Conservation (phyloP, 345 rosid genomes). For the Hibiscus tridactylites region DNA sequence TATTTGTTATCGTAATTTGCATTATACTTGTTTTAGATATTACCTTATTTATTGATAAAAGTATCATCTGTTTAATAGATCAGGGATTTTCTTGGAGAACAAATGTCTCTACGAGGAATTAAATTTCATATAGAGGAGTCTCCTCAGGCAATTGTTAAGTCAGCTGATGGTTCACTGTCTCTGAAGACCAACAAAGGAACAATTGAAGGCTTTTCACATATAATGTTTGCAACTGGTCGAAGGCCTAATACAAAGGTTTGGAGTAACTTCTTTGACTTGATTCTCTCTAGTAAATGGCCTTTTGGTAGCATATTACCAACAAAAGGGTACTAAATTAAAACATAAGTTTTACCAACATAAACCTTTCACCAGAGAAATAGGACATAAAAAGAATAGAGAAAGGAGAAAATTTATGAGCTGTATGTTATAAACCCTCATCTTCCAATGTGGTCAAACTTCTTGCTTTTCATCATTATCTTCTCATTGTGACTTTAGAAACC, state of each 20-base stretch:
- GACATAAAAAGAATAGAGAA: neutral
- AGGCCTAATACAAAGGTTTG: slow-evolving; percentile 83
- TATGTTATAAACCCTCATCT: neutral
- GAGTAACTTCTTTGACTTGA: neutral
- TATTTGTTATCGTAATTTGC: neutral
- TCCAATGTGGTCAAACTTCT: neutral
- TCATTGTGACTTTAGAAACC: neutral
- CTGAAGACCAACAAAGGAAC: slow-evolving; percentile 85
- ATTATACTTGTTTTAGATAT: neutral
- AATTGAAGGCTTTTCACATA: slow-evolving; percentile 75
- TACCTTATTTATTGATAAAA: neutral
- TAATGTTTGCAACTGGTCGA: slow-evolving; percentile 98
- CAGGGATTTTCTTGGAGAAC: slow-evolving; percentile 84
- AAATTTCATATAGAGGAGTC: slow-evolving; percentile 85
- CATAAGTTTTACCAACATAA: neutral
- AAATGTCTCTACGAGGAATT: slow-evolving; percentile 84
- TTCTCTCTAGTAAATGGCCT: neutral
- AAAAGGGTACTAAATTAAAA: neutral
- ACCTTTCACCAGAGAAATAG: neutral
- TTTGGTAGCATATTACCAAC: neutral
- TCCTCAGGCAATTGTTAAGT: slow-evolving; percentile 71
- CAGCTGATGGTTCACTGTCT: slow-evolving; percentile 73
- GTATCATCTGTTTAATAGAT: slow-evolving; percentile 33
- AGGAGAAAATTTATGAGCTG: neutral
- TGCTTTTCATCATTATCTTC: neutral